phyloP scores from a whole-genome alignment of 306 rosid species.

The Bauhinia variegata region DNA sequence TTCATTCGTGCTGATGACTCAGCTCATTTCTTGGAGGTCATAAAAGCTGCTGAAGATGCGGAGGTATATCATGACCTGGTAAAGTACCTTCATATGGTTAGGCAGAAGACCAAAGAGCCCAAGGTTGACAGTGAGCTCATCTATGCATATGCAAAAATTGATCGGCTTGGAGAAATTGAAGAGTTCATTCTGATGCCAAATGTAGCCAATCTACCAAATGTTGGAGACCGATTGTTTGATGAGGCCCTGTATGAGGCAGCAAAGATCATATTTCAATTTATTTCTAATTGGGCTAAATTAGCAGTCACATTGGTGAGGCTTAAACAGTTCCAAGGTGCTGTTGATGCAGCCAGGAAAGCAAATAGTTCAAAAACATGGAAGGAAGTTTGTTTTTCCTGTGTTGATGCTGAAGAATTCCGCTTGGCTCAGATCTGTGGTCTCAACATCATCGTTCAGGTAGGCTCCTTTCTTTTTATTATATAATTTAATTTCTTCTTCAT shows the following conservation, averaged over 20 bases:
- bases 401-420: conserved; percentile 97
- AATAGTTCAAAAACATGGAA: conserved; percentile 96
- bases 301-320: conserved; percentile 87
- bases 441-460: conserved; percentile 86
- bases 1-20: conserved; percentile 92
- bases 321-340: conserved; percentile 91
- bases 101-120: conserved; percentile 88
- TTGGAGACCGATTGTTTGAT: conserved; percentile 89
- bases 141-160: conserved; percentile 94
- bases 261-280: conserved; percentile 81
- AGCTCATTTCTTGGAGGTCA: conserved; percentile 85
- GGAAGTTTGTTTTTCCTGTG: conserved; percentile 96
- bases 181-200: conserved; percentile 96
- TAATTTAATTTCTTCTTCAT: conserved; percentile 5
- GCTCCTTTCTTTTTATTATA: conserved; percentile 4
- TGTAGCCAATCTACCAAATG: conserved; percentile 86
- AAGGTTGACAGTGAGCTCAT: conserved; percentile 96
- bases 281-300: conserved; percentile 93
- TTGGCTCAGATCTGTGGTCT: conserved; percentile 96
- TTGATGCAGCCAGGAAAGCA: conserved; percentile 97
- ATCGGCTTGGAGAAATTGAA: conserved; percentile 87
- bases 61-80: conserved; percentile 88
- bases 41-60: conserved; percentile 79
- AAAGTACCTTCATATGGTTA: conserved; percentile 86
- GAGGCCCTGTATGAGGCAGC: conserved; percentile 94